These are phyloP conservation scores for Fusarium sulawesiense DNA, from an alignment of 2,329 filamentous ascomycete genomes.

Conservation along the genomic window DNA sequence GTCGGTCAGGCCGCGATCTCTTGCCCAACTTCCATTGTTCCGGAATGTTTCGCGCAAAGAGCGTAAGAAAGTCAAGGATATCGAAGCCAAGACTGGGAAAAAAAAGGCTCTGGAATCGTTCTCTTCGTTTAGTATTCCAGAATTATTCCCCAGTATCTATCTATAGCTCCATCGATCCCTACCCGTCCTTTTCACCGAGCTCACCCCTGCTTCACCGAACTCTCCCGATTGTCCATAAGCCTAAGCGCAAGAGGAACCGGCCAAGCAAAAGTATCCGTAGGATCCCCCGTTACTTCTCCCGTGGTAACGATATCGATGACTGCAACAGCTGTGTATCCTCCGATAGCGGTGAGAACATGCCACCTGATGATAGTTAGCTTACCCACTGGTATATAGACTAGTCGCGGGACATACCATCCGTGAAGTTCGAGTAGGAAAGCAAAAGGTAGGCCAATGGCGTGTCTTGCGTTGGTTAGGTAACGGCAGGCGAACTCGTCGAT, in stretches of 20 bases:
- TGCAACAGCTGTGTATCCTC: slow-evolving; percentile 54
- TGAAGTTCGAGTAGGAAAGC: slow-evolving; percentile 56
- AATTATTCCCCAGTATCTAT: accelerated
- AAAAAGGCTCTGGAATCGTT: background rate
- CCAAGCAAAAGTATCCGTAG: slow-evolving; percentile 50
- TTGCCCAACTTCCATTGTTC: background rate
- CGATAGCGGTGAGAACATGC: slow-evolving; percentile 56
- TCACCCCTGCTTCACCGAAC: background rate
- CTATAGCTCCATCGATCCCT: background rate
- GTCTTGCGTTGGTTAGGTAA: slow-evolving; percentile 43
- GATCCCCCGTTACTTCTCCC: slow-evolving; percentile 48
- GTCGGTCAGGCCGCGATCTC: background rate
- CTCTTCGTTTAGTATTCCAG: background rate
- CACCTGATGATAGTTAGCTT: slow-evolving; percentile 47
- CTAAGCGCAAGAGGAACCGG: slow-evolving; percentile 45
- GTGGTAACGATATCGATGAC: slow-evolving; percentile 53
- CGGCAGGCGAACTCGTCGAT: slow-evolving; percentile 53
- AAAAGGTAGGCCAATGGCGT: slow-evolving; percentile 50
- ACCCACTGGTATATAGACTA: background rate
- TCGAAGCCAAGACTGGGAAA: background rate
- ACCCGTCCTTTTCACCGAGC: accelerated
- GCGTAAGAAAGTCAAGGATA: background rate
- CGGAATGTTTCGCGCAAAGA: background rate
- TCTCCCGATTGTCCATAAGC: slow-evolving; percentile 6
- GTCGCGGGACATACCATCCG: slow-evolving; percentile 50